A percentile compares a stretch with the other conserved stretches of the same genome.
Evolutionary conservation across 225 moss, liverwort and hornwort species (phyloP).

Genomic region (Physcomitrium patens): DNA sequence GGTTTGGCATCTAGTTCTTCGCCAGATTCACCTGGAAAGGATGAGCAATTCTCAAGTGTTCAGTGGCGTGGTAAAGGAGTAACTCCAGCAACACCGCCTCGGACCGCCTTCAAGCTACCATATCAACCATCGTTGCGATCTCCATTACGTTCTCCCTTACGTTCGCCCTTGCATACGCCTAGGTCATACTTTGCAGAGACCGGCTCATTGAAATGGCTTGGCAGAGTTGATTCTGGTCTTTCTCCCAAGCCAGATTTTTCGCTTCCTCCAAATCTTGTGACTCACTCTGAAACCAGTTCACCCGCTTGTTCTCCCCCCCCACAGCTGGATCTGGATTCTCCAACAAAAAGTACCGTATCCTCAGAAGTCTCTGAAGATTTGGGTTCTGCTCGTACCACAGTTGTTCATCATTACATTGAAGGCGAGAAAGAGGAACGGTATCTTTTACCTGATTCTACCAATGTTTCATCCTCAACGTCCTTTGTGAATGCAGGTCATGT

Average conservation of each 20-base stretch:
- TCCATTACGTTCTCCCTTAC: constrained; percentile 35
- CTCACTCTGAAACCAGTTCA: constrained; percentile 42
- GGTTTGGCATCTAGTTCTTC: constrained; percentile 35
- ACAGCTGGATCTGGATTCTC: constrained; percentile 35
- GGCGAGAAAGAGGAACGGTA: constrained; percentile 11
- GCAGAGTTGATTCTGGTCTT: constrained; percentile 37
- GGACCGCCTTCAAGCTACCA: constrained; percentile 33
- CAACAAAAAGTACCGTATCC: constrained; percentile 29
- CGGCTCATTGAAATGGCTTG: constrained; percentile 50
- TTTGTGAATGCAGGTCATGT: constrained; percentile 22
- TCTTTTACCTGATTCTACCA: constrained; percentile 12
- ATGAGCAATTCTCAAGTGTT: constrained; percentile 21
- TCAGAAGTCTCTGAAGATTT: constrained; percentile 42
- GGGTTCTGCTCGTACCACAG: constrained; percentile 28
- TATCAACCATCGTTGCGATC: constrained; percentile 35
- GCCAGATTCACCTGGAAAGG: constrained; percentile 35
- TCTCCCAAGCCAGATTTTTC: constrained; percentile 45
- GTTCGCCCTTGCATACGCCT: constrained; percentile 39
- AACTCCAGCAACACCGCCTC: constrained; percentile 36
- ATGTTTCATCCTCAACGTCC: constrained; percentile 18
- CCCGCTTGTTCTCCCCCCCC: constrained; percentile 47
- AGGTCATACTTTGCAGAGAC: constrained; percentile 39
- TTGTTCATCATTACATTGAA: not conserved
- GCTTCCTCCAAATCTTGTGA: constrained; percentile 48
- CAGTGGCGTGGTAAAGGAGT: constrained; percentile 38